Evolutionary conservation across 371 early-diverging fungal species (phyloP), one percentile per base, ranked within the genome.

Genomic region (Synchytrium microbalum): DNA sequence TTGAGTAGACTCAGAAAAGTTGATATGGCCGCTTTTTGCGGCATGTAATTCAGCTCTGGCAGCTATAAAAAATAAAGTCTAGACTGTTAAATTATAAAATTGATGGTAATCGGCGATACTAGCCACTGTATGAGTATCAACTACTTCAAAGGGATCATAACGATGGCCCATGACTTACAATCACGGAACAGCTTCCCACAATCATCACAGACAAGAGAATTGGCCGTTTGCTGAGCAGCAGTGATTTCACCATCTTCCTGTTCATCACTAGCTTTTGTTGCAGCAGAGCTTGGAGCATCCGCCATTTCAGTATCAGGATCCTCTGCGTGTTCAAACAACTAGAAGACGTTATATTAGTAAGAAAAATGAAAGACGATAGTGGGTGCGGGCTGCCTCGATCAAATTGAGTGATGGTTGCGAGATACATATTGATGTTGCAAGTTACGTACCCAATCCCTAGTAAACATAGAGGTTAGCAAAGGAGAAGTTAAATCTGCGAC

Each of bases 1-100:
- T 27, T 87, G 79, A 1, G 90, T 90, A 25, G 89, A 88, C 67
- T 95, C 92, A 19, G 88, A 79, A 75, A 96, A 96, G 72, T 91
- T 88, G 59, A 82, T 81, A 72, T 96, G 96, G 0, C 85, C 83
- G 0, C 91, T 86, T 57, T 85, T 83, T 38, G 84, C 78, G 16
- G 94, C 96, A 71, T 93, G 96, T 65, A 83, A 66, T 67, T 92
- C 87, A 5, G 93, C 92, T 38, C 84, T 83, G 19, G 75, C 68
- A n/a, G 87, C 88, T 38, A 38, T 38, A 38, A 38, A 10, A 10
- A 10, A 19, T 38, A 38, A n/a, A n/a, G 84, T 58, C 8, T 33
- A 23, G 24, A 23, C 27, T 1, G 32, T 63, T 8, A 33, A 32
- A 25, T 46, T 25, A 63, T 27, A 23, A 19, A 26, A 54, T 16